Percentiles rank a stretch among this genome's conserved stretches.
phyloP scores from a whole-genome alignment of 148 eudicot genomes.

The Spergularia marina region DNA sequence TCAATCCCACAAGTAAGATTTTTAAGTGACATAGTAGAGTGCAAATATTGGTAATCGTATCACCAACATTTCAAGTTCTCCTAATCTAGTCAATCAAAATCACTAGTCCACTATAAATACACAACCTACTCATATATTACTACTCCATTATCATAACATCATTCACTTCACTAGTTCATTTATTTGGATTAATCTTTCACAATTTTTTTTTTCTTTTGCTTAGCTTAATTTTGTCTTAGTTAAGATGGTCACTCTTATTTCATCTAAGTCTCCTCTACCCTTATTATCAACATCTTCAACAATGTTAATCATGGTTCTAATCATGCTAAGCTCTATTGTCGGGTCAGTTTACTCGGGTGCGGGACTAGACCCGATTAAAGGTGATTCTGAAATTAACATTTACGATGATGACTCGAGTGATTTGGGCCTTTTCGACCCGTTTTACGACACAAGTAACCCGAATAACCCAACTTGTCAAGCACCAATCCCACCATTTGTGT shows the following conservation, averaged over 20 bases:
- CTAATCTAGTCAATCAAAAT: neutral
- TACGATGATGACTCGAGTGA: neutral
- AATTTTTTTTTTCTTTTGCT: neutral
- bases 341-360: neutral
- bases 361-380: neutral
- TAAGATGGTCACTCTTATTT: slow-evolving; percentile 13
- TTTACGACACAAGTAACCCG: slow-evolving; percentile 16
- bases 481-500: slow-evolving; percentile 28
- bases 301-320: neutral
- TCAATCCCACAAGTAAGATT: slow-evolving; percentile 14
- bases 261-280: neutral
- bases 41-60: neutral
- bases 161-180: neutral
- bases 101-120: slow-evolving; percentile 12
- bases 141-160: neutral
- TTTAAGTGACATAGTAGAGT: neutral
- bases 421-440: slow-evolving; percentile 23
- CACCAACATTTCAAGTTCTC: no score
- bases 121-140: neutral
- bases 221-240: neutral
- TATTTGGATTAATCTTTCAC: neutral
- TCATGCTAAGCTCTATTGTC: neutral
- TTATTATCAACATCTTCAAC: neutral
- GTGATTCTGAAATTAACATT: neutral
- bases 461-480: slow-evolving; percentile 29